Evolutionary conservation across 2,329 filamentous ascomycete species (phyloP), one percentile per base, ranked within the genome.

Genomic region (Sclerotinia subarctica): DNA sequence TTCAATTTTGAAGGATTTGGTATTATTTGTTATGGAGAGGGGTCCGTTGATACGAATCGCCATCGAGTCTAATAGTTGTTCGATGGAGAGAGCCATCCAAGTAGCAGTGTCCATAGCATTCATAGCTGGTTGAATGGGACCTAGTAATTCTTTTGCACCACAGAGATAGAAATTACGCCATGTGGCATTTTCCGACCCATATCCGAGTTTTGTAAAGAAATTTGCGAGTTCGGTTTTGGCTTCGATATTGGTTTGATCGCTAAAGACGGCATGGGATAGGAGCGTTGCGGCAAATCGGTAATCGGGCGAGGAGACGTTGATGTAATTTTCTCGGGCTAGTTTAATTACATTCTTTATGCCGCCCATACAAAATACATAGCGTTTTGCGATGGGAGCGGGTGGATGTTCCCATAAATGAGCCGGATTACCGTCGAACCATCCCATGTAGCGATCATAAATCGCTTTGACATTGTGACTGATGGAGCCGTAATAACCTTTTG

Each of bases 121-220:
- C 35, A 32, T 13, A 2, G 44, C 26, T 6, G 42, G 38, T 13
- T 60, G n/a, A 47, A 44, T 11, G 13, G 13, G 11, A 0, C n/a
- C 35, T 17, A 44, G 6, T 4, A 47, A 17, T 6, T 60, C 57
- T 11, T 44, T 44, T 11, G 57, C 57, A 3, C 57, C 57, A 5
- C 35, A 75, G 5, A 80, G 71, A 62, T 78, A 81, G 58, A 80
- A 79, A 66, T 81, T 81, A 3, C 80, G 72, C 80, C 79, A 81
- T 0, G 77, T 77, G 2, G 74, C 79, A 70, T 81, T 82, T 70
- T 81, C 79, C 3, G 77, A 68, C 1, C 78, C 77, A 66, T 74
- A 78, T 0, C 78, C 80, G 8, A 82, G 75, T 38, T 73, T 69
- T 54, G 77, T 73, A 66, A 76, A 81, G 0, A 78, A 74, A 1